These are phyloP conservation scores for Ceratocystis lukuohia DNA, from an alignment of 2,329 filamentous ascomycete species.

Conservation along the genomic window DNA sequence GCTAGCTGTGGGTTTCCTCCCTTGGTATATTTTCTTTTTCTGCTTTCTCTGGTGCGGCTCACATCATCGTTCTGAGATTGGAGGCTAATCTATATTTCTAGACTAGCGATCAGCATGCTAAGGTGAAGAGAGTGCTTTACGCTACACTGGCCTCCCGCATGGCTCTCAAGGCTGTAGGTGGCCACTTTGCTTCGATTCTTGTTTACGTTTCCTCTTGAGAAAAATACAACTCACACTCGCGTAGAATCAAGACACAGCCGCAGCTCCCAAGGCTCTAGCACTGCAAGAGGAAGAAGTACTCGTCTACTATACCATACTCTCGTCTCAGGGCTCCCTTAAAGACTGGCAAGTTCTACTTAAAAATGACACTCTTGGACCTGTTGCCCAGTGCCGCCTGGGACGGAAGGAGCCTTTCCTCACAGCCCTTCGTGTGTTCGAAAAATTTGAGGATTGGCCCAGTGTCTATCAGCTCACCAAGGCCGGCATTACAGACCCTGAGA, in stretches of 20 bases:
- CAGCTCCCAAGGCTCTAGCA: constrained; percentile 9
- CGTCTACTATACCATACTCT: constrained; percentile 36
- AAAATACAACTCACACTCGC: not conserved
- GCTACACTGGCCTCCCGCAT: constrained; percentile 32
- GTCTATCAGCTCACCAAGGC: constrained; percentile 34
- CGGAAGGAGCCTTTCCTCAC: constrained; percentile 36
- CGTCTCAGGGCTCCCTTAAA: constrained; percentile 31
- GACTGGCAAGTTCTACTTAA: constrained; percentile 31
- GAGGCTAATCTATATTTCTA: constrained; percentile 21
- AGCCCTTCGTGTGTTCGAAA: constrained; percentile 29
- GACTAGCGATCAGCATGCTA: constrained; percentile 35
- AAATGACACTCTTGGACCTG: constrained; percentile 31
- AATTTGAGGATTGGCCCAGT: constrained; percentile 30
- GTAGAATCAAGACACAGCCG: constrained; percentile 15
- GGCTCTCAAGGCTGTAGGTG: constrained; percentile 17
- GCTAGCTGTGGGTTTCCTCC: constrained; percentile 33
- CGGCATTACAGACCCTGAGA: constrained; percentile 31
- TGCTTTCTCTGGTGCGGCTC: not conserved
- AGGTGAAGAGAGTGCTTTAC: constrained; percentile 39
- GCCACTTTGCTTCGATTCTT: not conserved
- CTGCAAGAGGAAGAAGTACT: constrained; percentile 36
- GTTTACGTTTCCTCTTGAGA: too few species aligned
- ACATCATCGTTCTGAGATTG: not conserved
- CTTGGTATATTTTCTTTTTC: not conserved
- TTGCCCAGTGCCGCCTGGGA: constrained; percentile 33